phyloP scores from a whole-genome alignment of 2,329 filamentous ascomycete species.

The Aspergillus calidoustus region DNA sequence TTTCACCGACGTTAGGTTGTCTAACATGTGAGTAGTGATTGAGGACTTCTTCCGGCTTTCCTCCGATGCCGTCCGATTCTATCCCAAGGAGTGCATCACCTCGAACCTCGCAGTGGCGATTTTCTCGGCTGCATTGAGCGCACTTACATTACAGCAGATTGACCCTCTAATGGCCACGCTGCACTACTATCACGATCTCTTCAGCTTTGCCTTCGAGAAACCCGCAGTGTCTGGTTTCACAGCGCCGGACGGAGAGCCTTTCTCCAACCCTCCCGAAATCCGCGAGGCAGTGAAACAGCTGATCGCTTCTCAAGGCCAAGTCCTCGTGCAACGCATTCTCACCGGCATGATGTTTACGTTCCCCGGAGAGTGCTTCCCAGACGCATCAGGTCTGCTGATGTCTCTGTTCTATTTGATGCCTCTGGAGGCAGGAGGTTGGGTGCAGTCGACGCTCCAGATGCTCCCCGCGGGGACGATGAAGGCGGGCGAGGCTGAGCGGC shows the following conservation, averaged over 20 bases:
- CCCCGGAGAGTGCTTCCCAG: conserved; percentile 91
- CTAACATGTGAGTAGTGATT: conserved; percentile 62
- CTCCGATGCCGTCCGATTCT: conserved; percentile 90
- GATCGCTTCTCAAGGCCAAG: conserved; percentile 70
- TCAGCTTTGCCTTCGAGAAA: conserved; percentile 83
- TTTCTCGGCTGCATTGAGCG: conserved; percentile 83
- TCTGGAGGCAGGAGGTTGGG: conserved; percentile 77
- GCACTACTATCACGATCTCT: conserved; percentile 88
- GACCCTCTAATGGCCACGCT: conserved; percentile 89
- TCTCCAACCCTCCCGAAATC: conserved; percentile 70
- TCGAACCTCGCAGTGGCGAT: conserved; percentile 81
- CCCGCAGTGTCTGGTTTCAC: conserved; percentile 60
- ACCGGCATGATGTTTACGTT: conserved; percentile 99
- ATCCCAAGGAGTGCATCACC: conserved; percentile 79
- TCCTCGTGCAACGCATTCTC: conserved; percentile 84
- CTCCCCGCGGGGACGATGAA: conserved; percentile 82
- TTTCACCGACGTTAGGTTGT: background rate
- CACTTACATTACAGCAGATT: conserved; percentile 85
- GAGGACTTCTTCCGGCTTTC: conserved; percentile 96
- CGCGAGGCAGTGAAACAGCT: conserved; percentile 74
- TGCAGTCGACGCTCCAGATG: conserved; percentile 80
- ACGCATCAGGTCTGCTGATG: conserved; percentile 90
- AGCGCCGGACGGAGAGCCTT: conserved; percentile 63
- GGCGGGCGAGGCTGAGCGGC: conserved; percentile 75
- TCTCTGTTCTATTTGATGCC: conserved; percentile 87